Evolutionary conservation across 192 early-diverging fungal species (phyloP).

Genomic region (Coemansia sp.): DNA sequence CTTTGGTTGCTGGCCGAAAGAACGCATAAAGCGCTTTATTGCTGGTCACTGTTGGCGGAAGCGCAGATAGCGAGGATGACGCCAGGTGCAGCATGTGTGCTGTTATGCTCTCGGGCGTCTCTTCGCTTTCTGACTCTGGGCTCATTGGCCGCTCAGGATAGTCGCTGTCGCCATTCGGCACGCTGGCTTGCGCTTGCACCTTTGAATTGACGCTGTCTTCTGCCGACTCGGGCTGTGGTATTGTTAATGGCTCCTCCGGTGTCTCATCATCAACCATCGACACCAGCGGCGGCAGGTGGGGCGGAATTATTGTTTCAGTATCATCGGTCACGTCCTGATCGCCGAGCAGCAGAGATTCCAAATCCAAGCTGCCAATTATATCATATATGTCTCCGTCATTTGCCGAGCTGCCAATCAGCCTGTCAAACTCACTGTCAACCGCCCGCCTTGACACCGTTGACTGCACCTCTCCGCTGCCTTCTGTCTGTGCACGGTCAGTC

Average conservation of each 20-base stretch:
- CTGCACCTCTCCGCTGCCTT: background rate
- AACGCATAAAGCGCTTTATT: constrained; percentile 44
- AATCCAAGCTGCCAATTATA: constrained; percentile 24
- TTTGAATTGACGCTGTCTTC: background rate
- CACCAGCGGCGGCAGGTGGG: constrained; percentile 40
- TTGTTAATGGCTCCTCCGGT: background rate
- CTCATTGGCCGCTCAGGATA: background rate
- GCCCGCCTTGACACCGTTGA: background rate
- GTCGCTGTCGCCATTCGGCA: background rate
- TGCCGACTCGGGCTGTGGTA: background rate
- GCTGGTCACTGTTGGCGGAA: constrained; percentile 20
- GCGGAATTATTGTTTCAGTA: constrained; percentile 22
- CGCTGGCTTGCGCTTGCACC: background rate
- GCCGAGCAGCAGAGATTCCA: constrained; percentile 26
- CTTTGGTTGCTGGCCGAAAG: constrained; percentile 35
- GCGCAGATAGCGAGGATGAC: constrained; percentile 27
- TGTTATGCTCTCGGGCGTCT: constrained; percentile 28
- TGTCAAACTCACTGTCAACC: background rate
- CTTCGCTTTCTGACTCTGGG: constrained; percentile 20
- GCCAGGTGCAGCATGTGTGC: constrained; percentile 36
- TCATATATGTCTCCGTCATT: constrained; percentile 21
- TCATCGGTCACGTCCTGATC: constrained; percentile 19
- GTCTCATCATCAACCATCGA: constrained; percentile 4
- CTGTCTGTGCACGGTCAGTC: background rate
- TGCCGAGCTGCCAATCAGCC: background rate